These are phyloP conservation scores for Leucocoprinus leucothites DNA, from an alignment of 768 basidiomycete species.

Conservation along the genomic window DNA sequence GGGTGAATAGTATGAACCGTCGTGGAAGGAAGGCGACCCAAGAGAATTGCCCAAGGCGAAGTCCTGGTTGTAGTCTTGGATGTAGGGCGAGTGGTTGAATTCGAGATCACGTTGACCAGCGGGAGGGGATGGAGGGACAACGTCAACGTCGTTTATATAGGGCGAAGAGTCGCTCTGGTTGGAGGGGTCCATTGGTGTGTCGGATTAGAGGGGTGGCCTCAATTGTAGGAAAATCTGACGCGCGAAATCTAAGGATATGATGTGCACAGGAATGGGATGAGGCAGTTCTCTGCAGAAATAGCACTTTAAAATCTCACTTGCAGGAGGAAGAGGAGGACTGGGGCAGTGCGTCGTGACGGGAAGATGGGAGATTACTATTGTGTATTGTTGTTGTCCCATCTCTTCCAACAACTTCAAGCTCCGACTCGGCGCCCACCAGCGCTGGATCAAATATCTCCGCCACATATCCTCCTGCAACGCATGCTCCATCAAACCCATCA, in stretches of 20 bases:
- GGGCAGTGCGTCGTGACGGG: constrained; percentile 9
- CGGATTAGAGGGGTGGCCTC: constrained; percentile 2
- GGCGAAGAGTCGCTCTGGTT: constrained; percentile 20
- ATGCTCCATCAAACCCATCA: constrained; percentile 3
- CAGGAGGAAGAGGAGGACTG: not conserved
- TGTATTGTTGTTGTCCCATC: constrained; percentile 6
- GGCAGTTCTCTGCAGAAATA: constrained; percentile 8
- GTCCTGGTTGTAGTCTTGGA: constrained; percentile 15
- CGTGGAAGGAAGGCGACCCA: constrained; percentile 25
- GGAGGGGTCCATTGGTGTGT: constrained; percentile 17
- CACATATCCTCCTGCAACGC: not conserved
- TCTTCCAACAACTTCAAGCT: constrained; percentile 10
- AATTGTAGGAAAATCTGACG: constrained; percentile 6
- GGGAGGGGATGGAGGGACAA: constrained; percentile 24
- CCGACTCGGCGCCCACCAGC: constrained; percentile 2
- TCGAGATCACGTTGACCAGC: constrained; percentile 16
- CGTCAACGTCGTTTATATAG: constrained; percentile 23
- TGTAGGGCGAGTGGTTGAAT: constrained; percentile 19
- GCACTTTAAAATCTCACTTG: not conserved
- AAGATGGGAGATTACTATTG: constrained; percentile 10
- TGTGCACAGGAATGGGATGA: constrained; percentile 5
- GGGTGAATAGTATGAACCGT: constrained; percentile 62
- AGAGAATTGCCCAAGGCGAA: constrained; percentile 14
- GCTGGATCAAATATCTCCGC: no score
- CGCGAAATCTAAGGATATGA: not conserved